Percentiles rank a stretch among this genome's conserved stretches.
phyloP scores from a whole-genome alignment of 257 asterid genomes.

The Lantana camara region DNA sequence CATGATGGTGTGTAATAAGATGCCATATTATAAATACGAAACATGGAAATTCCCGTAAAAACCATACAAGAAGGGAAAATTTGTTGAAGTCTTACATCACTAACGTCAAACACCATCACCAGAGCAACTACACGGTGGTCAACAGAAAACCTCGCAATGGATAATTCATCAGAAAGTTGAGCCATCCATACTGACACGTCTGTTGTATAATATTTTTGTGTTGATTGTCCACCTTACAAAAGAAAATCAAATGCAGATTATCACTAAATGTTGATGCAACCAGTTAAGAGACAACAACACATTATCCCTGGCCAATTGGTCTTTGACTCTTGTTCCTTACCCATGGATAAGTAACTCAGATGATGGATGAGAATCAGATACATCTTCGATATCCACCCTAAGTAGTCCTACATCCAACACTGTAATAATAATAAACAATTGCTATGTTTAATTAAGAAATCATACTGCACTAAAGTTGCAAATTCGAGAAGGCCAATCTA shows the following conservation, averaged over 20 bases:
- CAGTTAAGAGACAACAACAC: not conserved
- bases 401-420: constrained; percentile 57
- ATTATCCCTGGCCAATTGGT: constrained; percentile 10
- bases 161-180: constrained; percentile 64
- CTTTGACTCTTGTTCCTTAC: constrained; percentile 44
- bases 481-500: not conserved
- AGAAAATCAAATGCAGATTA: constrained; percentile 26
- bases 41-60: not conserved
- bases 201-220: constrained; percentile 86
- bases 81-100: constrained; percentile 52
- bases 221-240: constrained; percentile 80
- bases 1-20: constrained; percentile 29
- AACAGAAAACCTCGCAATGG: constrained; percentile 47
- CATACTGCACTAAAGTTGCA: not conserved
- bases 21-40: constrained; percentile 15
- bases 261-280: constrained; percentile 20
- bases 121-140: constrained; percentile 58
- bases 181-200: constrained; percentile 81
- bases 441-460: constrained; percentile 12
- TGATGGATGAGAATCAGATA: constrained; percentile 52
- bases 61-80: constrained; percentile 22
- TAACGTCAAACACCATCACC: constrained; percentile 88
- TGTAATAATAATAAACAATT: not conserved
- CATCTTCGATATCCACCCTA: constrained; percentile 65
- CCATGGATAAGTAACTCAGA: constrained; percentile 60